phyloP scores from a whole-genome alignment of 139 green algal genomes.

The Volvox reticuliferus region DNA sequence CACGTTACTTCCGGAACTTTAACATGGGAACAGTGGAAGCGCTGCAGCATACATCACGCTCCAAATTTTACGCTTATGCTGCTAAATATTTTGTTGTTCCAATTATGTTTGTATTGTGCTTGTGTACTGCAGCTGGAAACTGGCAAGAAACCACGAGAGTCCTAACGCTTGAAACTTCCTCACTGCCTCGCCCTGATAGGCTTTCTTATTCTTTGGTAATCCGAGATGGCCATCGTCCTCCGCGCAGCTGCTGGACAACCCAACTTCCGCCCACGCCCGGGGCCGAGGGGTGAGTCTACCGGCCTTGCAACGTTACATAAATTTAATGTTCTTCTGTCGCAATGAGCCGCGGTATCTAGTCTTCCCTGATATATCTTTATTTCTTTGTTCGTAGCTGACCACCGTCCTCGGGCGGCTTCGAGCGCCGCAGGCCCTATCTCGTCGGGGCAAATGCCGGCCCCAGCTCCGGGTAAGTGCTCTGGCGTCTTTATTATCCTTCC shows the following conservation, averaged over 20 bases:
- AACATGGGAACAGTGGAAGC: too few relatives aligned
- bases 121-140: too few relatives aligned
- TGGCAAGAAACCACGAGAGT: too few relatives aligned
- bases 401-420: background rate
- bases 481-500: too few relatives aligned
- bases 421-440: background rate
- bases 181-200: too few relatives aligned
- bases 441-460: background rate
- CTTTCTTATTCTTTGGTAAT: too few relatives aligned
- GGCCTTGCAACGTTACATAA: background rate
- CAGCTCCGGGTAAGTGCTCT: background rate
- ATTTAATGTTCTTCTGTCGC: background rate
- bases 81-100: too few relatives aligned
- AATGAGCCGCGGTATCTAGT: background rate
- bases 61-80: too few relatives aligned
- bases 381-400: background rate
- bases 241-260: constrained; percentile 37
- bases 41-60: too few relatives aligned
- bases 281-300: background rate
- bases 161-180: too few relatives aligned
- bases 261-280: constrained; percentile 17
- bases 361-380: background rate
- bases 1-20: too few relatives aligned
- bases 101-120: too few relatives aligned
- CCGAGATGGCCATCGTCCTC: constrained; percentile 27